Evolutionary conservation across 148 eudicot species (phyloP), one percentile per base, ranked within the genome.

Genomic region (Vaccinium corymbosum): DNA sequence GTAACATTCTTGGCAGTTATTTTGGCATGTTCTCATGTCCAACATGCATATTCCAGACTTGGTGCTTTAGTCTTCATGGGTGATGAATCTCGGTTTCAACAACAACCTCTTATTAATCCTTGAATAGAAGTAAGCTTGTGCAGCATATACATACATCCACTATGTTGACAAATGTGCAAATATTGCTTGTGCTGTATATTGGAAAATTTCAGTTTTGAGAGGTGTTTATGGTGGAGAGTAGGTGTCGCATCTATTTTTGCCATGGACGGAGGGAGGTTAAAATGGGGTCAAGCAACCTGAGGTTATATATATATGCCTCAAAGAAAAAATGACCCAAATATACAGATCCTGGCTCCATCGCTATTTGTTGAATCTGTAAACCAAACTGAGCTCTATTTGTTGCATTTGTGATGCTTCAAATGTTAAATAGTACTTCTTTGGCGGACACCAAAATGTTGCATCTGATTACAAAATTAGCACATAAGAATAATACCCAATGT

Each of bases 121-220:
- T 11, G 68, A 61, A n/a, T 61, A n/a, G 68, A 61, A 61, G 68
- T 61, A 59, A 59, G 64, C 64, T 61, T 20, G 68, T 61, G 68
- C 25, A n/a, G 68, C 27, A 8, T 25, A 61, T n/a, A 61, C 68
- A 7, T 61, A 61, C 27, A 20, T 61, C 10, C 2, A 20, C 6
- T 61, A n/a, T 20, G 68, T 61, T 20, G 7, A 20, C 3, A 20
- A 20, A 20, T 61, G 27, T 61, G 25, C 68, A 61, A 20, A 61
- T 61, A 20, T 20, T 61, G 66, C 66, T 20, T 61, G 7, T 61
- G 10, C 11, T 20, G 25, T n/a, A 61, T 20, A 20, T 61, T 20
- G 68, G 27, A n/a, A 61, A 61, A 61, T 4, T 61, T n/a, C 25
- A 20, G n/a, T 61, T n/a, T 20, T 61, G 27, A 20, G n/a, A 0